These are phyloP conservation scores for Dendrobium catenatum DNA, from an alignment of 106 monocot genomes.

Conservation along the genomic window DNA sequence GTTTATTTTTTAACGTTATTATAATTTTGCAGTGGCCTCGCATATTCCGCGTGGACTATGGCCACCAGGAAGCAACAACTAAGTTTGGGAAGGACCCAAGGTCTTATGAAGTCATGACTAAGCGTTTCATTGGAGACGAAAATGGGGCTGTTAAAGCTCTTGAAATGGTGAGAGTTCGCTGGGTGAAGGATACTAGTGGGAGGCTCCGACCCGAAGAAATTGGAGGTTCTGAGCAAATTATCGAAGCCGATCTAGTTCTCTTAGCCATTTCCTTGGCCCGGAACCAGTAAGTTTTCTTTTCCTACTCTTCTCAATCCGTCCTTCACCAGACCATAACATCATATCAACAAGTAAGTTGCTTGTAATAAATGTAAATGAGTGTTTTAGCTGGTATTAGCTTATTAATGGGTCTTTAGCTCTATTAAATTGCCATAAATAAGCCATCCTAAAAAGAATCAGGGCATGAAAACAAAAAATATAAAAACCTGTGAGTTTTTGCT, in stretches of 20 bases:
- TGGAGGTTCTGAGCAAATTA: slow-evolving; percentile 64
- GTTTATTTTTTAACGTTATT: background rate
- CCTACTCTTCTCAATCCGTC: background rate
- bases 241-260: slow-evolving; percentile 89
- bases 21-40: slow-evolving; percentile 73
- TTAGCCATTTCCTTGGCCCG: slow-evolving; percentile 93
- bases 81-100: slow-evolving; percentile 98
- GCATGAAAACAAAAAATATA: too few relatives aligned
- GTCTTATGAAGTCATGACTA: slow-evolving; percentile 84
- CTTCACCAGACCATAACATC: too few relatives aligned
- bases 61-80: slow-evolving; percentile 82
- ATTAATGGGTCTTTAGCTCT: too few relatives aligned
- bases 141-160: slow-evolving; percentile 80
- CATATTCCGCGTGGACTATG: slow-evolving; percentile 91
- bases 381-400: too few relatives aligned
- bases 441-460: too few relatives aligned
- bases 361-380: too few relatives aligned
- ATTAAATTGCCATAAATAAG: too few relatives aligned
- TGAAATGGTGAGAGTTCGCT: slow-evolving; percentile 60
- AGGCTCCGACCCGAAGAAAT: slow-evolving; percentile 67
- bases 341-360: too few relatives aligned
- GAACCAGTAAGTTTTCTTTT: slow-evolving; percentile 48
- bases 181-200: slow-evolving; percentile 79
- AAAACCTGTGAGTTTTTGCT: too few relatives aligned
- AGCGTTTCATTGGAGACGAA: slow-evolving; percentile 82